A percentile compares a stretch with the other conserved stretches of the same genome.
These are phyloP conservation scores for Ulota crispa DNA, from an alignment of 225 moss, liverwort and hornwort species.

Conservation along the genomic window DNA sequence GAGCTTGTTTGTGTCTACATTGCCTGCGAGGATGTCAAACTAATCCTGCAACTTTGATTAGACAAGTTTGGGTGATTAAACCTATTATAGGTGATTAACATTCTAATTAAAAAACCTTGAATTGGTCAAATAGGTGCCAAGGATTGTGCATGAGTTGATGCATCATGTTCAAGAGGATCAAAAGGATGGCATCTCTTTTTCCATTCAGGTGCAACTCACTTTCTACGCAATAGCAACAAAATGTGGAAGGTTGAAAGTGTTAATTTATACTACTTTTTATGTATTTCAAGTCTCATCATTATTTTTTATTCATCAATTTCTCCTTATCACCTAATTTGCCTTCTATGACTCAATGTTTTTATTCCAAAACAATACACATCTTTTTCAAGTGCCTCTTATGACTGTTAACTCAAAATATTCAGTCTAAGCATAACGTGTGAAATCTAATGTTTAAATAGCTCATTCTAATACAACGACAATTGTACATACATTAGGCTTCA, in stretches of 20 bases:
- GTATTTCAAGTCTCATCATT: not conserved
- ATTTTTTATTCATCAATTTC: not conserved
- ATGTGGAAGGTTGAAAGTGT: not conserved
- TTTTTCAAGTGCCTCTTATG: not conserved
- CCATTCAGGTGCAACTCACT: conserved; percentile 55
- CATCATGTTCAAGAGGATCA: conserved; percentile 44
- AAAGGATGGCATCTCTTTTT: conserved; percentile 38
- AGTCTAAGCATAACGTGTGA: not conserved
- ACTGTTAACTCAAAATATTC: not conserved
- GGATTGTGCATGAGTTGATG: conserved; percentile 74
- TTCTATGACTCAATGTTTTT: not conserved
- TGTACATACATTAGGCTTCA: not conserved
- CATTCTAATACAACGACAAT: not conserved
- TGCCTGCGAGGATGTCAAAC: not conserved
- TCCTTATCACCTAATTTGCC: not conserved
- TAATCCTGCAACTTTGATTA: not conserved
- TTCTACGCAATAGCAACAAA: not conserved
- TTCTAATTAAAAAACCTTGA: not conserved
- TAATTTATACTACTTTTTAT: not conserved
- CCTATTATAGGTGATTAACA: not conserved
- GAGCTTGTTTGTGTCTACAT: not conserved
- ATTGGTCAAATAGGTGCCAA: conserved; percentile 59
- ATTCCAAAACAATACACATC: not conserved
- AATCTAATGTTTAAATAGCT: not conserved
- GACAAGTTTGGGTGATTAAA: not conserved